Evolutionary conservation across 148 eudicot species (phyloP), one percentile per base, ranked within the genome.

Genomic region (Rhododendron molle): DNA sequence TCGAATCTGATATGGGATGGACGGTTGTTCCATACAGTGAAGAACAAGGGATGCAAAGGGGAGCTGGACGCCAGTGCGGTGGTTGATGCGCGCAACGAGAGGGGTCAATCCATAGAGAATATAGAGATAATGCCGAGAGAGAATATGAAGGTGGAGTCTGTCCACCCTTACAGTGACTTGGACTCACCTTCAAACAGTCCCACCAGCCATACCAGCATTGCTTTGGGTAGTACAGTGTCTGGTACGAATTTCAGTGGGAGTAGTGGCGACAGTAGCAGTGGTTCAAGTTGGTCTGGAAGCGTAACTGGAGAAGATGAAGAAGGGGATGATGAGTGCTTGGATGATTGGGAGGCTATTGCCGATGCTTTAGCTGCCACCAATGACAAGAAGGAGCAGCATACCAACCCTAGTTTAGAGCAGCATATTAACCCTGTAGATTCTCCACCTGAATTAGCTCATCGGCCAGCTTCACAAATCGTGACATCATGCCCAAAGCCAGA

Each of bases 291-390:
- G 85, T 93, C 94, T 1, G 94, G 94, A 34, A 91, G 93, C 80
- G 84, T 92, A 60, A 87, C 91, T 1, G 96, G 92, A 74, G 98
- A 93, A 62, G 98, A 94, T 74, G 98, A 93, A 86, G 95, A 91
- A 30, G 38, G 38, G 13, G 93, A 93, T 67, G 95, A 93, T 90
- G 96, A 72, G n/a, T 93, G 96, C 89, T 91, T 94, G 91, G 98
- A 95, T 88, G 98, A 96, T 88, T 96, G 99, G 99, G 98, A 96
- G 88, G 94, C 95, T 21, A 79, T 96, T 82, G 99, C 98, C 28
- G 99, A 96, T 90, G 96, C 95, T 67, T 90, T 96, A 90, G 96
- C 86, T 1, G 91, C 90, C 73, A 72, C 86, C 38, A 87, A 89
- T 20, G 85, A 89, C 81, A 90, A 90, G 88, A 88, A 90, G 84